Conservation (phyloP, 1,284 basidiomycete genomes). For the Ceratobasidium sp. region DNA sequence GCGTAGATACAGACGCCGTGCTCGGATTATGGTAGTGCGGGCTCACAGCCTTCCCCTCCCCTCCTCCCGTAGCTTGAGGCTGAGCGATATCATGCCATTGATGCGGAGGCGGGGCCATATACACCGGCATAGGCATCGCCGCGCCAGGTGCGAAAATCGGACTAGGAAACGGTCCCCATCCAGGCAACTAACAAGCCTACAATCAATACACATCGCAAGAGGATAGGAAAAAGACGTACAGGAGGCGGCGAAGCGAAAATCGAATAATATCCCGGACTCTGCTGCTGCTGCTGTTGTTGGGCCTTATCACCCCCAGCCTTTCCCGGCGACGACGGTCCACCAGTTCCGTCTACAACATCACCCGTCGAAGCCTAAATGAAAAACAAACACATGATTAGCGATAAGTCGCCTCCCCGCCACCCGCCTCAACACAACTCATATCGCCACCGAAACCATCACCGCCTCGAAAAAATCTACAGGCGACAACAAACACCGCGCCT, state of each 20-base stretch:
- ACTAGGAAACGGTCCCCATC: slow-evolving; percentile 38
- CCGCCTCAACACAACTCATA: slow-evolving; percentile 22
- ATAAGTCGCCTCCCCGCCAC: slow-evolving; percentile 9
- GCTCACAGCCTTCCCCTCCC: too few relatives aligned
- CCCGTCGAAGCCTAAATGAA: neutral
- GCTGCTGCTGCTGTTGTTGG: neutral
- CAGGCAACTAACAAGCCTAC: slow-evolving; percentile 19
- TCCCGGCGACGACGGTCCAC: neutral
- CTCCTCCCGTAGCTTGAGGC: too few relatives aligned
- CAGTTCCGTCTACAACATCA: too few relatives aligned
- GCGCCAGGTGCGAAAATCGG: slow-evolving; percentile 6
- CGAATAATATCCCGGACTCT: slow-evolving; percentile 17
- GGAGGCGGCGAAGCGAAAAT: slow-evolving; percentile 26
- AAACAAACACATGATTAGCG: neutral
- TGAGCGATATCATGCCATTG: too few relatives aligned
- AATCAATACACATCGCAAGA: neutral
- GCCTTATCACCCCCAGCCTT: neutral
- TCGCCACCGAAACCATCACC: neutral
- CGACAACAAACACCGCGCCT: slow-evolving; percentile 9
- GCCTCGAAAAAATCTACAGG: neutral
- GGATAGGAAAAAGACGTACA: neutral
- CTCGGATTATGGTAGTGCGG: too few relatives aligned
- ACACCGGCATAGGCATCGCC: neutral
- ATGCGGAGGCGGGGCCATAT: slow-evolving; percentile 1
- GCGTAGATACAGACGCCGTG: neutral